Conservation (phyloP, 2,329 filamentous ascomycete species). For the Fusarium domesticum region DNA sequence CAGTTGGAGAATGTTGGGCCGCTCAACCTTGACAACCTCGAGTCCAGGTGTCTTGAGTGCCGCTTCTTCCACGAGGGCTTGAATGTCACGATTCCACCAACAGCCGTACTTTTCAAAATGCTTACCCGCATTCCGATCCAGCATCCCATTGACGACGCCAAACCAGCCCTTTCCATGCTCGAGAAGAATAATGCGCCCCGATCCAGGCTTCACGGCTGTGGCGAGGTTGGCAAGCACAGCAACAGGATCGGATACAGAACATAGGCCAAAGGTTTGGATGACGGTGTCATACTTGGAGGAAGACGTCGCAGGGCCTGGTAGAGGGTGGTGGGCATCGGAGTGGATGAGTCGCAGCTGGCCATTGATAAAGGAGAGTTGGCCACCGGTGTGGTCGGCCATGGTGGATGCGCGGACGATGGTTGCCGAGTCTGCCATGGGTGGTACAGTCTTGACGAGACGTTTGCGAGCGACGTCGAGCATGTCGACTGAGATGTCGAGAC, state of each 20-base stretch:
- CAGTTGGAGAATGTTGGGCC: constrained; percentile 51
- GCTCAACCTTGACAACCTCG: constrained; percentile 53
- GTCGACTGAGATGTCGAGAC: constrained; percentile 57
- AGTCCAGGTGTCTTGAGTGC: constrained; percentile 48
- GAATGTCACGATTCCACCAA: constrained; percentile 67
- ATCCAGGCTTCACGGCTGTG: constrained; percentile 48
- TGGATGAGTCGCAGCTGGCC: constrained; percentile 47
- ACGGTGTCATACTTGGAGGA: constrained; percentile 57
- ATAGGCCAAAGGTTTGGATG: constrained; percentile 63
- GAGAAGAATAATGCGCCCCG: constrained; percentile 58
- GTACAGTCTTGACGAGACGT: constrained; percentile 47
- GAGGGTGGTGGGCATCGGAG: constrained; percentile 45
- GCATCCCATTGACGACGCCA: constrained; percentile 51
- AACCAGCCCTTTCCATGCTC: constrained; percentile 60
- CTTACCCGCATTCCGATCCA: constrained; percentile 53
- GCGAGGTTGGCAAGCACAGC: constrained; percentile 54
- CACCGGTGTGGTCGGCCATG: constrained; percentile 35
- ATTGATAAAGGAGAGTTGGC: constrained; percentile 40
- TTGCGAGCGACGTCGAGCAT: constrained; percentile 58
- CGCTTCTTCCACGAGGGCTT: constrained; percentile 51
- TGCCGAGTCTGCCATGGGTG: constrained; percentile 34
- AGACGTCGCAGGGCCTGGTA: constrained; percentile 38
- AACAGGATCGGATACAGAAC: constrained; percentile 57
- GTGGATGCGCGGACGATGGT: constrained; percentile 34
- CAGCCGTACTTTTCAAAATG: constrained; percentile 62